Evolutionary conservation across 2,329 filamentous ascomycete genomes (phyloP), one percentile per base, ranked within the genome.

Genomic region (Fusarium staphyleae): DNA sequence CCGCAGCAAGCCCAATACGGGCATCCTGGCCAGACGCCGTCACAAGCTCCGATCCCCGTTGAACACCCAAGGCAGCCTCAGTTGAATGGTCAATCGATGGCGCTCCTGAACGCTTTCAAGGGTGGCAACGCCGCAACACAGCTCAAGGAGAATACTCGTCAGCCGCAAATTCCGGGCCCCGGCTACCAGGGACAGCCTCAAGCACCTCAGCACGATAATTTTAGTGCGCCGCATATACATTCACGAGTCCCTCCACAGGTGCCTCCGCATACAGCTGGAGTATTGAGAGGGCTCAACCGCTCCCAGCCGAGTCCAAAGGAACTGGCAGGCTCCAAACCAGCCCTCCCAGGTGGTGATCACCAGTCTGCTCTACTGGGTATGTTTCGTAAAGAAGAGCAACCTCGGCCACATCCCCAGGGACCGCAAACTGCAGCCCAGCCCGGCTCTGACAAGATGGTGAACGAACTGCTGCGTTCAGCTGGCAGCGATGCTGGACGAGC

Each of bases 321-420:
- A 47, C 45, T 69, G n/a, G 60, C 60, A 30, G 70, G 66, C 14
- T 65, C 67, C 6, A 65, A 58, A 36, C 62, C 70, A 16, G 57
- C 56, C 18, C 52, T 59, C 1, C 54, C 57, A 4, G 55, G 51
- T 5, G 66, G 68, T 22, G 61, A 69, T 37, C 81, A 84, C 57
- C 78, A 80, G 16, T 78, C 75, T 14, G 73, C 78, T 7, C 70
- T 85, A 15, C 71, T 85, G 12, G 78, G 75, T 16, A 82, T 85
- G 73, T 84, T 86, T 69, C 83, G 81, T 55, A 77, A 77, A 57
- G 60, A 48, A 29, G 57, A 61, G n/a, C 48, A 57, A 16, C 47
- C 43, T 5, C 57, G 44, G 24, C 41, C 43, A 18, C 55, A 43
- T n/a, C 34, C 35, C 4, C 57, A 60, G 12, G 34, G 35, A 14